A percentile compares a stretch with the other conserved stretches of the same genome.
phyloP scores from a whole-genome alignment of 768 basidiomycete genomes.

The Mycena capillaripes region DNA sequence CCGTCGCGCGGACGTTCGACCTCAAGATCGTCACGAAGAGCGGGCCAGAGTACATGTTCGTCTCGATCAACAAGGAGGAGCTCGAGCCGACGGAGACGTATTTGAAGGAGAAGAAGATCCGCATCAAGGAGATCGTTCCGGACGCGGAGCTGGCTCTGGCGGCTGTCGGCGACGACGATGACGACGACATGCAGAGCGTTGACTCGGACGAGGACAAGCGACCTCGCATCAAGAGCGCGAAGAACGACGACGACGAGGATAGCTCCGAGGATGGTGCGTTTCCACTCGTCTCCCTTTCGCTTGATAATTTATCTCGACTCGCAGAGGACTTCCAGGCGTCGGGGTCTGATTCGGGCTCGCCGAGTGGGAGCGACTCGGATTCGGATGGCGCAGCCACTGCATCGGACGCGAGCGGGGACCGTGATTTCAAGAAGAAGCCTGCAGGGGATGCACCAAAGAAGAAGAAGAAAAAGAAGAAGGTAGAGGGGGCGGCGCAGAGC shows the following conservation, averaged over 20 bases:
- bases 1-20: slow-evolving; percentile 94
- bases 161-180: slow-evolving; percentile 79
- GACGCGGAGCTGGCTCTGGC: slow-evolving; percentile 85
- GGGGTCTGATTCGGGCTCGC: slow-evolving; percentile 89
- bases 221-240: slow-evolving; percentile 62
- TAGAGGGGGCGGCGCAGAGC: slow-evolving; percentile 53
- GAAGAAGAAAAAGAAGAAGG: slow-evolving; percentile 60
- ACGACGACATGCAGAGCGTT: slow-evolving; percentile 88
- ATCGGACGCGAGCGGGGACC: slow-evolving; percentile 88
- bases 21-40: slow-evolving; percentile 89
- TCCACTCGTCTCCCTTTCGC: not conserved
- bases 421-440: slow-evolving; percentile 60
- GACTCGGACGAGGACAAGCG: slow-evolving; percentile 79
- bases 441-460: slow-evolving; percentile 51
- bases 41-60: slow-evolving; percentile 90
- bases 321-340: slow-evolving; percentile 93
- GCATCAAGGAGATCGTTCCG: slow-evolving; percentile 94
- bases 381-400: slow-evolving; percentile 82
- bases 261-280: slow-evolving; percentile 78
- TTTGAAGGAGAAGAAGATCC: slow-evolving; percentile 91
- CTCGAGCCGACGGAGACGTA: slow-evolving; percentile 89
- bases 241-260: slow-evolving; percentile 84
- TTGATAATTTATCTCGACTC: slow-evolving; percentile 7
- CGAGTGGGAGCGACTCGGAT: slow-evolving; percentile 79
- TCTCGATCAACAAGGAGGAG: slow-evolving; percentile 96